Percentiles rank a stretch among this genome's conserved stretches.
phyloP scores from a whole-genome alignment of 306 rosid species.

The Fagus sylvatica region DNA sequence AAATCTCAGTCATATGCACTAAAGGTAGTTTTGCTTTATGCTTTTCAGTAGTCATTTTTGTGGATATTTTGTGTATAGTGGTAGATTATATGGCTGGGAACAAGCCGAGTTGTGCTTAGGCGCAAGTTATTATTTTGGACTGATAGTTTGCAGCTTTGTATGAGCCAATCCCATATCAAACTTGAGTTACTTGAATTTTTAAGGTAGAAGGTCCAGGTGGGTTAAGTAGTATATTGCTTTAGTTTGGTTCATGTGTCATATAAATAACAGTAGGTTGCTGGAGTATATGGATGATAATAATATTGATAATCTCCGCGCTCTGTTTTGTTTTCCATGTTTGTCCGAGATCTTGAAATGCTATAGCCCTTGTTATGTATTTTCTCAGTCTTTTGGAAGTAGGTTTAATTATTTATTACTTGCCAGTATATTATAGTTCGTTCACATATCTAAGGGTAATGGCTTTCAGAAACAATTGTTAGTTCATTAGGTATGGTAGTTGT shows the following conservation, averaged over 20 bases:
- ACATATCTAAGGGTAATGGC: not conserved
- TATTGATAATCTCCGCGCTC: not conserved
- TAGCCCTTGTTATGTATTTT: not conserved
- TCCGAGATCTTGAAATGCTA: not conserved
- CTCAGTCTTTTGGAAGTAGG: not conserved
- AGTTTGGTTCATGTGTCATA: not conserved
- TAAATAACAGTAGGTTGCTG: not conserved
- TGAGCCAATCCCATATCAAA: not conserved
- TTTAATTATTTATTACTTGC: not conserved
- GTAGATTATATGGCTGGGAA: not conserved
- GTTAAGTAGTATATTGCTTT: not conserved
- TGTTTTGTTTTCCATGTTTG: not conserved
- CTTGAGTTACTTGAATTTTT: not conserved
- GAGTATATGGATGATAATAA: not conserved
- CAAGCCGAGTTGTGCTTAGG: not conserved
- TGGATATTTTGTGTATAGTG: not conserved
- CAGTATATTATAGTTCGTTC: not conserved
- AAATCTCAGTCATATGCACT: slow-evolving; percentile 78
- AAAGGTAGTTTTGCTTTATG: slow-evolving; percentile 43
- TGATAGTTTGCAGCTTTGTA: not conserved
- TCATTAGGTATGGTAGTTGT: not conserved
- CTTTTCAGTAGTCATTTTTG: slow-evolving; percentile 4
- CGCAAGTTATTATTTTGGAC: not conserved
- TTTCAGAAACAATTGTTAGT: slow-evolving; percentile 1
- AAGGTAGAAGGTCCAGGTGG: not conserved